phyloP scores from a whole-genome alignment of 345 rosid species.

The Corchorus olitorius region DNA sequence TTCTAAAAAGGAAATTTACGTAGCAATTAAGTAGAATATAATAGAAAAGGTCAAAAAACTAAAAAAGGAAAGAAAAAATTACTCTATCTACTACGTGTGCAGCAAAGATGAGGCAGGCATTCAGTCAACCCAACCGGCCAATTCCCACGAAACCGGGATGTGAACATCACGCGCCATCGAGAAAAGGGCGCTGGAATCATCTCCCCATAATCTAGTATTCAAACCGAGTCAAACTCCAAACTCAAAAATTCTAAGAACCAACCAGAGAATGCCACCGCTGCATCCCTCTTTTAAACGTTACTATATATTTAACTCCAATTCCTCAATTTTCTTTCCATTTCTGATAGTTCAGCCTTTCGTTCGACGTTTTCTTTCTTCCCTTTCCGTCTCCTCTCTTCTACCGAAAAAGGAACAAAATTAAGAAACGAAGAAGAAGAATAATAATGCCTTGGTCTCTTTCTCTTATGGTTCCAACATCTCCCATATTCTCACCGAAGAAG shows the following conservation, averaged over 20 bases:
- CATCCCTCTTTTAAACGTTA: too few species aligned
- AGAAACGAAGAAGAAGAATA: not conserved
- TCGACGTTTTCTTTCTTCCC: not conserved
- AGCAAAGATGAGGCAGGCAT: too few species aligned
- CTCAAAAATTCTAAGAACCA: not conserved
- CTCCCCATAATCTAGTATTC: not conserved
- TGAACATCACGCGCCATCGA: not conserved
- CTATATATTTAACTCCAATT: too few species aligned
- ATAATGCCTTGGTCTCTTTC: slow-evolving; percentile 7
- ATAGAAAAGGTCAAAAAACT: too few species aligned
- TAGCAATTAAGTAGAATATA: too few species aligned
- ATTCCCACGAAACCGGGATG: not conserved
- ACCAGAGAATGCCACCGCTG: not conserved
- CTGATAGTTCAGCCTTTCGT: not conserved
- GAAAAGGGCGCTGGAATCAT: not conserved
- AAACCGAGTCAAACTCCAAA: not conserved
- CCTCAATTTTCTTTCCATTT: not conserved
- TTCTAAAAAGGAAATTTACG: too few species aligned
- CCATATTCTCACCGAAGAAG: slow-evolving; percentile 11
- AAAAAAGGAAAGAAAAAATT: too few species aligned
- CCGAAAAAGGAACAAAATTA: not conserved
- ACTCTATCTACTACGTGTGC: too few species aligned
- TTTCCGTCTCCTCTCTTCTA: not conserved
- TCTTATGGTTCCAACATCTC: slow-evolving; percentile 9
- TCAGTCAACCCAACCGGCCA: not conserved